Base-by-base conservation (phyloP, 495 filamentous ascomycete genomes). In the Aspergillus hancockii region DNA sequence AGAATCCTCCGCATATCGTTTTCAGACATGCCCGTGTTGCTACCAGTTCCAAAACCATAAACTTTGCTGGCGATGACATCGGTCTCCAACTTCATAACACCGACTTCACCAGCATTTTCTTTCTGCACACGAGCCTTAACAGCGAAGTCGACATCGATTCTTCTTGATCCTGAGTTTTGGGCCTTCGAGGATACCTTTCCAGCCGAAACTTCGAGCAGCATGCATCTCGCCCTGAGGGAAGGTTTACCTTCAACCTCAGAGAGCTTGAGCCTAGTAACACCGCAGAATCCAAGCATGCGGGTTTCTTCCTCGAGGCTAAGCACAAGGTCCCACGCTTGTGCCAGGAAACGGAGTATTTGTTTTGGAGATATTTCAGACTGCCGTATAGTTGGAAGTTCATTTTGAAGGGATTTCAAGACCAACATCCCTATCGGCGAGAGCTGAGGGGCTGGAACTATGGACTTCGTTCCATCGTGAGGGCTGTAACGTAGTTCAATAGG, bases 241-340 rank as follows among this genome's bases (percentile, higher is more conserved):
- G 73, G 67, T 3, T 56, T 69, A 51, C 64, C 63, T 5, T 66
- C 58, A 13, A 65, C 57, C 16, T 75, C 71, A 3, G 61, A 63
- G 28, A 79, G 59, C 13, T 67, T 73, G 30, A 77, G 68, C 31
- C 75, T 77, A 18, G 75, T 80, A 12, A 78, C 75, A 23, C 77
- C 77, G 58, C 75, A 75, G 63, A 78, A 80, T 57, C 76, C 69
- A 14, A 80, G 71, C 71, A 79, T 74, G 59, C 76, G 76, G 23
- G 73, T 71, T 60, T 80, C 77, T 49, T 79, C 76, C 55, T 80
- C 76, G 16, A 78, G 67, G 3, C 63, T 68, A 28, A 71, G 59
- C 10, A 70, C 65, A 49, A 71, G 67, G 59, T 77, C 69, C 77
- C 77, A 80, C 18, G 75, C 75, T 36, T 67, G 50, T 10, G 77